Conservation (phyloP, 345 rosid genomes). For the Dipteronia sinensis region DNA sequence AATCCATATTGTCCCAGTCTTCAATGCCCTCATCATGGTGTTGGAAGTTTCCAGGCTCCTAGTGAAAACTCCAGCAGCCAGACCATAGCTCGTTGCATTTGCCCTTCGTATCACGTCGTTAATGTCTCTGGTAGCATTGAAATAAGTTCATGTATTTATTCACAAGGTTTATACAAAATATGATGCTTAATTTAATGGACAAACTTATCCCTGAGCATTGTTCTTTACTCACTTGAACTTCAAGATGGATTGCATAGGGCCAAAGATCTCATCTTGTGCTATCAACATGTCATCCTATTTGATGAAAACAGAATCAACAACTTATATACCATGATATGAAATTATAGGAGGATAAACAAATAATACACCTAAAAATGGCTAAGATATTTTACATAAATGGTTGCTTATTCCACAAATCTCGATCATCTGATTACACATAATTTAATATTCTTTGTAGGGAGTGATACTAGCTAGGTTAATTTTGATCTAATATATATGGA, state of each 20-base stretch:
- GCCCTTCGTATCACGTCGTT: conserved; percentile 79
- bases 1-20: conserved; percentile 84
- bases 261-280: conserved; percentile 93
- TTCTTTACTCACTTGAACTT: conserved; percentile 73
- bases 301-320: background rate
- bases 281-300: conserved; percentile 87
- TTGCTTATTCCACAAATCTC: too few species aligned
- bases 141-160: background rate
- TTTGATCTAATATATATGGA: too few species aligned
- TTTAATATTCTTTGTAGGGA: too few species aligned
- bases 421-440: too few species aligned
- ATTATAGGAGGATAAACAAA: background rate
- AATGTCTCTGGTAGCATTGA: conserved; percentile 47
- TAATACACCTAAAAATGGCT: conserved; percentile 35
- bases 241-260: conserved; percentile 94
- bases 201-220: background rate
- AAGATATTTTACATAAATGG: too few species aligned
- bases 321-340: background rate
- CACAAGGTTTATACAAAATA: background rate
- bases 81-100: conserved; percentile 62
- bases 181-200: background rate
- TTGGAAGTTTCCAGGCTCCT: conserved; percentile 68
- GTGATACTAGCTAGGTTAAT: too few species aligned
- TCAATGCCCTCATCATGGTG: conserved; percentile 67
- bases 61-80: conserved; percentile 95